phyloP scores from a whole-genome alignment of 352 stramenopile species.

The Phytophthora parvispora region DNA sequence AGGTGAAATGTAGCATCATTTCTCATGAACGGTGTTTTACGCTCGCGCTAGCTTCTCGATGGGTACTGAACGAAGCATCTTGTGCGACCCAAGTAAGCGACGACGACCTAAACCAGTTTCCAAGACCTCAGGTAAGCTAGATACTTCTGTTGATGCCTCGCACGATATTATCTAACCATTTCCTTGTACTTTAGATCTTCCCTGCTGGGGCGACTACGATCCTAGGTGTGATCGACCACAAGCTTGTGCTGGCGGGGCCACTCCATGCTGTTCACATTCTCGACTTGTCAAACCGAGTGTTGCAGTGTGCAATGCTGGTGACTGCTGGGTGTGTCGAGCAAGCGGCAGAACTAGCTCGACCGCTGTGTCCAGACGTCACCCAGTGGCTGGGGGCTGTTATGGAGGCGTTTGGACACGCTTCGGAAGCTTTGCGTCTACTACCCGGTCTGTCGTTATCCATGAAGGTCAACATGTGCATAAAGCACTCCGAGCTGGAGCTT shows the following conservation, averaged over 20 bases:
- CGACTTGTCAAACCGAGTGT: conserved; percentile 67
- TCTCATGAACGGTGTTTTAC: conserved; percentile 67
- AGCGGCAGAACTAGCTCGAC: conserved; percentile 53
- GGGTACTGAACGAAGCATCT: conserved; percentile 40
- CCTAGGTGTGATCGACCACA: conserved; percentile 54
- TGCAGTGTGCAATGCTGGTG: conserved; percentile 78
- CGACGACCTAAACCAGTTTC: conserved; percentile 52
- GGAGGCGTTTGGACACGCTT: conserved; percentile 70
- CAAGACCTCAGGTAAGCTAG: conserved; percentile 48
- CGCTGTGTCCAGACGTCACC: conserved; percentile 41
- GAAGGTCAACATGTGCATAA: conserved; percentile 81
- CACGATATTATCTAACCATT: not conserved
- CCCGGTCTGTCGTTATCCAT: conserved; percentile 44
- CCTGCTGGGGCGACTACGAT: conserved; percentile 56
- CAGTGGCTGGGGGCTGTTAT: conserved; percentile 74
- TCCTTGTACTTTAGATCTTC: conserved; percentile 38
- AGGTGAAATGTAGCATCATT: conserved; percentile 75
- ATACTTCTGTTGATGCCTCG: not conserved
- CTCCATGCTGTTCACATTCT: conserved; percentile 62
- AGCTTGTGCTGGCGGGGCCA: conserved; percentile 60
- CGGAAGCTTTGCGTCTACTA: conserved; percentile 47
- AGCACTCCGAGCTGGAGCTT: conserved; percentile 55
- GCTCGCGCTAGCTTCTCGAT: conserved; percentile 65
- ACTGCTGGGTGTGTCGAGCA: conserved; percentile 55
- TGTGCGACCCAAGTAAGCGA: conserved; percentile 39